phyloP scores from a whole-genome alignment of 2,329 filamentous ascomycete genomes.

The Fusarium buharicum region DNA sequence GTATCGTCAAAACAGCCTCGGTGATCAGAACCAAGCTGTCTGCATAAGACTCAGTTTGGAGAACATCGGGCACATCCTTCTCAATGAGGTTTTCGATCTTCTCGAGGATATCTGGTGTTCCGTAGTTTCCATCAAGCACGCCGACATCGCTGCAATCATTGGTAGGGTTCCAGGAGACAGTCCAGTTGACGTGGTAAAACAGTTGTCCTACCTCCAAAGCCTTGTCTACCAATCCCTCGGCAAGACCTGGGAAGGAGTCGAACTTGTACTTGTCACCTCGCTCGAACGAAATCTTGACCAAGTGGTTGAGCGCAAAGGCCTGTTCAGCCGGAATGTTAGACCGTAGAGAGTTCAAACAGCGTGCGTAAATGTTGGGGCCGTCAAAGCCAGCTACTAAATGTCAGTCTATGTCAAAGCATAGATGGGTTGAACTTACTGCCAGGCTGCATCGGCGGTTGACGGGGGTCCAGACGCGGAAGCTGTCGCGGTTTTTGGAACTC shows the following conservation, averaged over 20 bases:
- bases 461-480: conserved; percentile 53
- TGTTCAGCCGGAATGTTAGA: conserved; percentile 84
- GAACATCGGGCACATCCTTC: conserved; percentile 70
- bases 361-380: conserved; percentile 90
- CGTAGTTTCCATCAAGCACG: conserved; percentile 56
- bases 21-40: conserved; percentile 80
- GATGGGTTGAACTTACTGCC: conserved; percentile 62
- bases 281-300: conserved; percentile 95
- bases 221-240: conserved; percentile 88
- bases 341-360: conserved; percentile 84
- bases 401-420: conserved; percentile 20
- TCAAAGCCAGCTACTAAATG: conserved; percentile 65
- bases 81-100: conserved; percentile 73
- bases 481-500: conserved; percentile 65
- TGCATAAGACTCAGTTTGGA: conserved; percentile 77
- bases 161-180: conserved; percentile 71
- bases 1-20: conserved; percentile 86
- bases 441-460: conserved; percentile 64
- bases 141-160: conserved; percentile 65
- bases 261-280: conserved; percentile 96
- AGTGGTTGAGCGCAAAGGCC: conserved; percentile 90
- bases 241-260: conserved; percentile 87
- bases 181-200: conserved; percentile 86
- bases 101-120: conserved; percentile 68
- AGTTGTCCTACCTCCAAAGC: conserved; percentile 80